A percentile compares a stretch with the other conserved stretches of the same genome.
Evolutionary conservation across 225 moss, liverwort and hornwort species (phyloP).

Genomic region (Physcomitrellopsis africana): DNA sequence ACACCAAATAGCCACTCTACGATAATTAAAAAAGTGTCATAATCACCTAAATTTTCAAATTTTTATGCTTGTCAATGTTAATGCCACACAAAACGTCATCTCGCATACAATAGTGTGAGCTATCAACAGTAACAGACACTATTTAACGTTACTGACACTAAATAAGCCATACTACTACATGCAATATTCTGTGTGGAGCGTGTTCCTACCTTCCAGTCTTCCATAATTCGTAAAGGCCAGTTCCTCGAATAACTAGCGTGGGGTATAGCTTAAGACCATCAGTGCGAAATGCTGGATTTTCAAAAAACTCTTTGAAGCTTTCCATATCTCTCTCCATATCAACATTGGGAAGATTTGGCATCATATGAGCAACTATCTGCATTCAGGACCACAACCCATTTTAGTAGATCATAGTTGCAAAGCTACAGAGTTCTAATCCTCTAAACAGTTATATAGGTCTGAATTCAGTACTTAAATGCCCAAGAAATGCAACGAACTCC

Average conservation of each 20-base stretch:
- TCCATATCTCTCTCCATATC: constrained; percentile 99
- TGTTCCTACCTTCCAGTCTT: constrained; percentile 86
- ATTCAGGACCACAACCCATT: constrained; percentile 28
- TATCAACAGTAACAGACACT: no score
- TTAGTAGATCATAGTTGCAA: background rate
- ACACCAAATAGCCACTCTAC: no score
- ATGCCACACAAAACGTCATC: no score
- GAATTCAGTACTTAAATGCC: background rate
- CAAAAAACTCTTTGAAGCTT: constrained; percentile 97
- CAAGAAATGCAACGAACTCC: background rate
- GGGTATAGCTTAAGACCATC: constrained; percentile 98
- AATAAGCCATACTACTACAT: no score
- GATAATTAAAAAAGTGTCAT: no score
- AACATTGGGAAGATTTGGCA: constrained; percentile 99
- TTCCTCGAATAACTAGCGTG: constrained; percentile 96
- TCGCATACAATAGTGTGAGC: no score
- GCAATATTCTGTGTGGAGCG: background rate
- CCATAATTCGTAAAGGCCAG: constrained; percentile 98
- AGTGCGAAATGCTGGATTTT: constrained; percentile 91
- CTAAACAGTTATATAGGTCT: background rate
- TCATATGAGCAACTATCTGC: constrained; percentile 99
- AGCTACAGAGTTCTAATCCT: background rate
- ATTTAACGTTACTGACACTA: no score
- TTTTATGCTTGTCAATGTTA: no score
- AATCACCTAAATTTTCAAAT: no score